Conservation (phyloP, 768 basidiomycete genomes). For the Lentinula sp. region DNA sequence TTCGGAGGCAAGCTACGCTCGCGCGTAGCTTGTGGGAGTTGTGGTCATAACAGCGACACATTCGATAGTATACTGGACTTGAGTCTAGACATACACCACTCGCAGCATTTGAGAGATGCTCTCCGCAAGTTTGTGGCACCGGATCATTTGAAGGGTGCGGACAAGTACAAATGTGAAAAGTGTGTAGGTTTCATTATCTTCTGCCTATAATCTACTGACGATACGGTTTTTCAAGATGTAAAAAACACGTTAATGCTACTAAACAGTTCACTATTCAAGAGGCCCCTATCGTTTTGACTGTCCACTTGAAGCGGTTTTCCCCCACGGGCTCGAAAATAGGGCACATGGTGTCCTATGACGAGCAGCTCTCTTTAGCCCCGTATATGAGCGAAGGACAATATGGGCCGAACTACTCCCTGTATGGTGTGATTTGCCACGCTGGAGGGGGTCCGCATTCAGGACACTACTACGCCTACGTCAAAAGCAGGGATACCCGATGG, state of each 20-base stretch:
- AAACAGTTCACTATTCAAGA: slow-evolving; percentile 88
- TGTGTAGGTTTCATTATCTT: slow-evolving; percentile 33
- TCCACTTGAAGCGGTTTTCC: slow-evolving; percentile 94
- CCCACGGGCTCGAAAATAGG: slow-evolving; percentile 85
- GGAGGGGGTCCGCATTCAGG: slow-evolving; percentile 93
- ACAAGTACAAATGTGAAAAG: slow-evolving; percentile 99
- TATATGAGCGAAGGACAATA: slow-evolving; percentile 81
- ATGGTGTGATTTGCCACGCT: slow-evolving; percentile 90
- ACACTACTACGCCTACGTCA: slow-evolving; percentile 89
- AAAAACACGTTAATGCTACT: slow-evolving; percentile 82
- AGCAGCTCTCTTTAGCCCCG: slow-evolving; percentile 61
- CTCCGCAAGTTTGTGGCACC: slow-evolving; percentile 74
- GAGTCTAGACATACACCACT: slow-evolving; percentile 79
- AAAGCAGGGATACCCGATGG: slow-evolving; percentile 67
- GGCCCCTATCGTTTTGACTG: slow-evolving; percentile 81
- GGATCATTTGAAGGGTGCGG: slow-evolving; percentile 80
- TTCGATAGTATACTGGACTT: slow-evolving; percentile 94
- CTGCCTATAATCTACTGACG: not conserved
- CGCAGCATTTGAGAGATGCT: slow-evolving; percentile 60
- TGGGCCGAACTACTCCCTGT: slow-evolving; percentile 78
- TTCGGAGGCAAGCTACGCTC: slow-evolving; percentile 93
- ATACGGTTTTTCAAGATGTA: slow-evolving; percentile 58
- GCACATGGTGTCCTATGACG: slow-evolving; percentile 73
- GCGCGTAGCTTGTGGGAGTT: slow-evolving; percentile 79
- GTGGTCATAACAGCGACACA: slow-evolving; percentile 88